A percentile compares a stretch with the other conserved stretches of the same genome.
Conservation (phyloP, 2,329 filamentous ascomycete species). For the Xylaria sp. region DNA sequence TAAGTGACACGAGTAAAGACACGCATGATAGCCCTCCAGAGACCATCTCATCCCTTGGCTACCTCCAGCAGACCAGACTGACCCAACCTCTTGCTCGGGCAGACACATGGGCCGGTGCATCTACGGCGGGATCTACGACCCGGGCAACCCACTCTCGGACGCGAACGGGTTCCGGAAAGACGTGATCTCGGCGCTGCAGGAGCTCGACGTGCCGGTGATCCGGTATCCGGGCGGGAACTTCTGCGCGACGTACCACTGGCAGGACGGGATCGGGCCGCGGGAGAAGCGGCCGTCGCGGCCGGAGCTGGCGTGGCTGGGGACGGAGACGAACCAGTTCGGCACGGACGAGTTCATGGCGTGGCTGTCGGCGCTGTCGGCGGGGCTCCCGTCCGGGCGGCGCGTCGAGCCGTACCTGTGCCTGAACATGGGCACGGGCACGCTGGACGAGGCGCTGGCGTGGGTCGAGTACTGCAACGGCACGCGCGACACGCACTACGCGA, state of each 20-base stretch:
- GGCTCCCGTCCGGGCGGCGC: conserved; percentile 53
- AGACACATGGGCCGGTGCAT: conserved; percentile 91
- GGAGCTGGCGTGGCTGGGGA: conserved; percentile 79
- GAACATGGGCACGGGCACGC: conserved; percentile 79
- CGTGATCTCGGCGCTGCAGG: conserved; percentile 74
- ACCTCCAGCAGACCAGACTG: neutral
- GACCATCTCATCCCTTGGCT: neutral
- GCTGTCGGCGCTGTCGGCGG: conserved; percentile 72
- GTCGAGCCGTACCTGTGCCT: conserved; percentile 81
- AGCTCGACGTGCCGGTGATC: conserved; percentile 77
- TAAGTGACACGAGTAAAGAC: conserved; percentile 48
- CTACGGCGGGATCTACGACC: conserved; percentile 85
- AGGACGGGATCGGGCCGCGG: conserved; percentile 77
- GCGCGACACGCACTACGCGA: conserved; percentile 81
- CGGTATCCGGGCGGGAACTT: conserved; percentile 87
- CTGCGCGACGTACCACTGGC: conserved; percentile 84
- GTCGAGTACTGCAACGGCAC: conserved; percentile 85
- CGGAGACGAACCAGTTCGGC: conserved; percentile 79
- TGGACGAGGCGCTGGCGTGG: conserved; percentile 69
- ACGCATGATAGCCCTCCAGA: neutral
- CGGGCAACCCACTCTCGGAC: conserved; percentile 73
- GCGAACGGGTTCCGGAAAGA: conserved; percentile 78
- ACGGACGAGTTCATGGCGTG: conserved; percentile 88
- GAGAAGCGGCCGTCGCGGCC: conserved; percentile 69
- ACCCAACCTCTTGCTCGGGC: neutral